Evolutionary conservation across 2,329 filamentous ascomycete genomes (phyloP), one percentile per base, ranked within the genome.

Genomic region (Botrytis fragariae): DNA sequence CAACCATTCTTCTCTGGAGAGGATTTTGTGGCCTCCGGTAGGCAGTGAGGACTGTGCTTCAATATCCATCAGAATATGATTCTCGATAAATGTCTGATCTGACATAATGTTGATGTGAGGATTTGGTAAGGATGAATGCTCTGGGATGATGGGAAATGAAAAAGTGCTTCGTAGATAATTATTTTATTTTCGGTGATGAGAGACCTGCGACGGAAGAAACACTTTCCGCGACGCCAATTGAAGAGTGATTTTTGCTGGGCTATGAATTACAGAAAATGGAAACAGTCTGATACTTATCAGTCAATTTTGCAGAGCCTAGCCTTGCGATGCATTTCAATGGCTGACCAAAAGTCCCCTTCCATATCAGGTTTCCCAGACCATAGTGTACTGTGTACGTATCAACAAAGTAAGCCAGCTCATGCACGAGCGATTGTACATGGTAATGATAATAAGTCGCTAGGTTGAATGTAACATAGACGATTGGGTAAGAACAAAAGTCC

Each of bases 1-100:
- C 18, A 42, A 35, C 70, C 61, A 72, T 4, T 72, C 69, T 22
- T 64, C 69, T 32, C 18, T 18, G 8, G 59, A 48, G 35, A 64
- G 22, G 1, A 61, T 3, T 44, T n/a, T 69, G 29, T 14, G 42
- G 1, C 42, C 3, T 48, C 10, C 6, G 2, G 6, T 25, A 1
- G 10, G 7, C 2, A 25, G 20, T 48, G 42, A 1, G 1, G 48
- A 25, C 16, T 35, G 18, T 65, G 29, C 22, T 18, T n/a, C 42
- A 6, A 48, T 1, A 12, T 48, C 63, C 12, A 37, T 65, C 4
- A 25, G 16, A 9, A 35, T 35, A 18, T 37, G 20, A 32, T n/a
- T 37, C 44, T 25, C 20, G 42, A 18, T 25, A 18, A 65, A 32
- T 22, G 12, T 1, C 2, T 48, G 20, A 4, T 1, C 20, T 6